Evolutionary conservation across 257 asterid species (phyloP).

Genomic region (Solanum chiquidenum): DNA sequence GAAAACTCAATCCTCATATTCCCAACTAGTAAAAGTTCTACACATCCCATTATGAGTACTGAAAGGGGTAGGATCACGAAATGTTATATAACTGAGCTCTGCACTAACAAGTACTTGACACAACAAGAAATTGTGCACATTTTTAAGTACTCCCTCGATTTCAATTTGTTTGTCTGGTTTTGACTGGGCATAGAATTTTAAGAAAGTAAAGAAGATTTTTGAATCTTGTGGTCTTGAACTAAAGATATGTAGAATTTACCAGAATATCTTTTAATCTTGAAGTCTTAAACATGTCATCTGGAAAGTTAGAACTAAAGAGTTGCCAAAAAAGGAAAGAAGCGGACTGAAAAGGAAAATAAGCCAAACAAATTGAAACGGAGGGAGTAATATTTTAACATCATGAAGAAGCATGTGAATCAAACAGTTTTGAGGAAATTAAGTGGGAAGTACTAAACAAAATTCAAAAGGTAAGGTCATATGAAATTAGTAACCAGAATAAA

Average conservation of each 20-base stretch:
- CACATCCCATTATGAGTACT: neutral
- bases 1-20: neutral
- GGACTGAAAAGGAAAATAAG: neutral
- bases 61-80: neutral
- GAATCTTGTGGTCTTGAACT: neutral
- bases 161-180: neutral
- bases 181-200: neutral
- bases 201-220: too few relatives aligned
- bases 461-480: neutral
- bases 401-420: neutral
- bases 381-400: neutral
- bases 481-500: neutral
- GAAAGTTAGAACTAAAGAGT: neutral
- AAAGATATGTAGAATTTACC: too few relatives aligned
- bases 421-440: neutral
- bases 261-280: neutral
- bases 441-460: neutral
- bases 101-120: neutral
- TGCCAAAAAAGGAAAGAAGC: neutral
- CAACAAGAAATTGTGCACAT: neutral
- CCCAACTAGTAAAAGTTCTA: neutral
- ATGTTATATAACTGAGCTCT: neutral
- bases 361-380: neutral
- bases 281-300: neutral
- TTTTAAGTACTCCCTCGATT: neutral